Evolutionary conservation across 257 asterid genomes (phyloP).

Genomic region (Verbascum thapsus): DNA sequence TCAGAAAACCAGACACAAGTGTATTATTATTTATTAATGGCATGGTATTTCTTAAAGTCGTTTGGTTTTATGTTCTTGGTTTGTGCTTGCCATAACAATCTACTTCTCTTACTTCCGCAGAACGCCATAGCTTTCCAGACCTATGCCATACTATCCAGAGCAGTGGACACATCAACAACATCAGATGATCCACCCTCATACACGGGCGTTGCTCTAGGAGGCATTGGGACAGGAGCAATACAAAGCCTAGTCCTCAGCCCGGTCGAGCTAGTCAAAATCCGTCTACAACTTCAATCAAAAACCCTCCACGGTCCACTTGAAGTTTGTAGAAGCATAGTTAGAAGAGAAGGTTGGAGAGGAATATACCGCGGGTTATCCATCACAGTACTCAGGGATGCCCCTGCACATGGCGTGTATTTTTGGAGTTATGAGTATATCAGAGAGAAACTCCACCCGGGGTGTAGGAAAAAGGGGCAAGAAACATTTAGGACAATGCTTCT

Average conservation of each 20-base stretch:
- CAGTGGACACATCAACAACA: slow-evolving; percentile 39
- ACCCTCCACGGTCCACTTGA: slow-evolving; percentile 52
- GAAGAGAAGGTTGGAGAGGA: slow-evolving; percentile 53
- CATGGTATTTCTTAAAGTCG: no score
- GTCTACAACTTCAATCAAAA: slow-evolving; percentile 66
- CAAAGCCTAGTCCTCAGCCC: slow-evolving; percentile 87
- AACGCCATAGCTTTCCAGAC: slow-evolving; percentile 90
- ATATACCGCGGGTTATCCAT: slow-evolving; percentile 61
- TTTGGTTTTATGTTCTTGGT: no score
- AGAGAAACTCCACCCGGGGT: slow-evolving; percentile 78
- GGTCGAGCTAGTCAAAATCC: slow-evolving; percentile 88
- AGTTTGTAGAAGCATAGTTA: slow-evolving; percentile 43
- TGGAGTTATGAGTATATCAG: slow-evolving; percentile 63
- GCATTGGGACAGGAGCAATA: slow-evolving; percentile 85
- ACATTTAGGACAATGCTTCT: slow-evolving; percentile 66
- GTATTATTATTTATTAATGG: no score
- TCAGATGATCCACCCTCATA: slow-evolving; percentile 69
- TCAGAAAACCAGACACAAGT: no score
- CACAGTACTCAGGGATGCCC: slow-evolving; percentile 73
- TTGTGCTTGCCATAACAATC: background rate
- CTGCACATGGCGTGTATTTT: slow-evolving; percentile 71
- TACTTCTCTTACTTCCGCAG: slow-evolving; percentile 43
- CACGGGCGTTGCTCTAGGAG: slow-evolving; percentile 71
- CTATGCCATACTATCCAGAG: slow-evolving; percentile 66
- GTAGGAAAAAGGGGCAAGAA: slow-evolving; percentile 70